Base-by-base conservation (phyloP, 2,329 filamentous ascomycete species). In the Emericellopsis cladophorae region DNA sequence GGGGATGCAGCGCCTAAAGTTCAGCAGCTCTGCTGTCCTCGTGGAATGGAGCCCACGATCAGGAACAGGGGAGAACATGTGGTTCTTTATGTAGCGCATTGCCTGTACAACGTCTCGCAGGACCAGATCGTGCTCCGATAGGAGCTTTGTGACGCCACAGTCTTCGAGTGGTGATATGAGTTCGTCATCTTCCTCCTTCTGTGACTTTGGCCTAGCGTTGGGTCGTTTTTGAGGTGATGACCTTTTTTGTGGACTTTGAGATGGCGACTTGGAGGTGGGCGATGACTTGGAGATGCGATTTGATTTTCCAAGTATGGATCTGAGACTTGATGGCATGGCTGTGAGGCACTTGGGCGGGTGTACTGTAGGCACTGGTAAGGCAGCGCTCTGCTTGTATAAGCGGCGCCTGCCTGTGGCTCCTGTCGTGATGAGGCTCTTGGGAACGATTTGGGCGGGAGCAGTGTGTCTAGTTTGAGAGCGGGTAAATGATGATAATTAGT, bases 31-130 rank as follows among this genome's bases (percentile, higher is more conserved):
- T 3, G 79, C 66, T 12, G 78, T 76, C 10, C 78, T 67, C 16
- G 70, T 72, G 5, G 76, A 79, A 48, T 68, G 73, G 69, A 87
- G 76, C 18, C 81, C 80, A 0, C 70, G 64, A 16, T 69, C 65
- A 3, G 81, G 81, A 10, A 86, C 62, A 2, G 71, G 61, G 32
- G 67, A 70, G 61, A 85, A 87, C 72, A 82, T 84, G 50, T 61
- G 66, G 16, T 54, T 58, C 31, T 70, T 72, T 39, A 81, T 72
- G 56, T 80, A 74, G 40, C 70, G 64, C 53, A 86, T 76, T 18
- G 78, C 76, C 53, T 84, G 79, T 0, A 75, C 66, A 2, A 80
- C 71, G 54, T 81, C 76, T 39, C 73, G 66, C 5, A 82, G 67
- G 23, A 64, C 68, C 12, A 76, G 59, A 1, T 34, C 39, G 46